These are phyloP conservation scores for Chaetomium sp. DNA, from an alignment of 2,329 filamentous ascomycete genomes.

Conservation along the genomic window DNA sequence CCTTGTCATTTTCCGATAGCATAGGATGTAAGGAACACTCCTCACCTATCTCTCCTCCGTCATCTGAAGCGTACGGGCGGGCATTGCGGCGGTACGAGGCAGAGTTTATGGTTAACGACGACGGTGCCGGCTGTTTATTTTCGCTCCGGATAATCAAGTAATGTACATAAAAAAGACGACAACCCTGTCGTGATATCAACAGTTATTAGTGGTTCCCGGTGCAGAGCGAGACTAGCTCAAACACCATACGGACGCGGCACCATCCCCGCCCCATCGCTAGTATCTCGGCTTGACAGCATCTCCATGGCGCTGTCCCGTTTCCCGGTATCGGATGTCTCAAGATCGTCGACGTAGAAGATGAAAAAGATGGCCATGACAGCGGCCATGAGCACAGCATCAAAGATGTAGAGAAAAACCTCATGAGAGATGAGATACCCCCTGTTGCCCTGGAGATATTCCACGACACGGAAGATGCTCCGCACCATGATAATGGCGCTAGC, in stretches of 20 bases:
- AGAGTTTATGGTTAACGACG: background rate
- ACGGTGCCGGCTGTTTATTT: background rate
- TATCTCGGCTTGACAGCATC: constrained; percentile 1
- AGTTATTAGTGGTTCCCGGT: background rate
- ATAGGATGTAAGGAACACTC: too few relatives aligned
- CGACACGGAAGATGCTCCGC: constrained; percentile 49
- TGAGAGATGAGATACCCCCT: constrained; percentile 45
- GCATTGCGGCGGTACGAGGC: too few relatives aligned
- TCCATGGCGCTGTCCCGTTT: background rate
- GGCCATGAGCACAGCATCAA: constrained; percentile 47
- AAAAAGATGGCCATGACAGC: constrained; percentile 45
- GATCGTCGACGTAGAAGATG: constrained; percentile 8
- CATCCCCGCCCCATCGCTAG: background rate
- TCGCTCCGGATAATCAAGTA: background rate
- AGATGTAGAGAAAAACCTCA: constrained; percentile 48
- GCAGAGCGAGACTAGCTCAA: background rate
- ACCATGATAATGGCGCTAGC: constrained; percentile 46
- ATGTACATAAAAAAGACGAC: too few relatives aligned
- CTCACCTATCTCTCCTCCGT: too few relatives aligned
- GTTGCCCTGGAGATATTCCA: constrained; percentile 51
- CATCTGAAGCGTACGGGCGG: too few relatives aligned
- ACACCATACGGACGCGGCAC: background rate
- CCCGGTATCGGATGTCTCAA: background rate
- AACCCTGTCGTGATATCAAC: too few relatives aligned
- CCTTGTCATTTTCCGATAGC: too few relatives aligned